Evolutionary conservation across 106 monocot genomes (phyloP).

Genomic region (Phalaenopsis aphrodite): DNA sequence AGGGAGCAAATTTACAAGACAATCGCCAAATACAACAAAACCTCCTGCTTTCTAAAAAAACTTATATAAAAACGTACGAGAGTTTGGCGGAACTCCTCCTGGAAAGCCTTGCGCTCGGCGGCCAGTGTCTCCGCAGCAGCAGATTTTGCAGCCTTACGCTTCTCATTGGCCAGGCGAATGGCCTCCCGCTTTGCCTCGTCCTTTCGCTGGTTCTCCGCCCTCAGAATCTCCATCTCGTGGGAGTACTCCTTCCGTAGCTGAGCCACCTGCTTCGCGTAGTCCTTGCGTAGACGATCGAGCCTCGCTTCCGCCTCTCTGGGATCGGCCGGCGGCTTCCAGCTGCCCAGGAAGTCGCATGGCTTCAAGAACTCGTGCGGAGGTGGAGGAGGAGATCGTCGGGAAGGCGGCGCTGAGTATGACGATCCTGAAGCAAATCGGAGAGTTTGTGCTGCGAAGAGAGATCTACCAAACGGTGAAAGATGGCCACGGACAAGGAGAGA

Average conservation of each 20-base stretch:
- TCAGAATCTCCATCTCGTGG: constrained; percentile 63
- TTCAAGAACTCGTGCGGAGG: constrained; percentile 46
- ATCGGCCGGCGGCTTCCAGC: constrained; percentile 50
- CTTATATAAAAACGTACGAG: constrained; percentile 33
- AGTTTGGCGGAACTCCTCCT: constrained; percentile 70
- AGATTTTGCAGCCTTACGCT: constrained; percentile 74
- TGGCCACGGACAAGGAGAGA: neutral
- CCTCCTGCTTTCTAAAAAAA: neutral
- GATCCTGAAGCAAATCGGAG: constrained; percentile 7
- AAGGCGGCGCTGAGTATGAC: neutral
- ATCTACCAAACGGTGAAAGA: too few relatives aligned
- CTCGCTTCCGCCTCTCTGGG: constrained; percentile 58
- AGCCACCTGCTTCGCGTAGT: constrained; percentile 63
- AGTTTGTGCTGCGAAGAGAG: neutral
- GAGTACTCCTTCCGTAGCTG: constrained; percentile 62
- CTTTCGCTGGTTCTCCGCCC: constrained; percentile 53
- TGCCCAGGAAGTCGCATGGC: constrained; percentile 51
- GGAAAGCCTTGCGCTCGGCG: constrained; percentile 46
- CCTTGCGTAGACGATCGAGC: constrained; percentile 52
- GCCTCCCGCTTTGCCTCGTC: constrained; percentile 69
- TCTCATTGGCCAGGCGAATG: constrained; percentile 49
- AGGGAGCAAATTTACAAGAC: neutral
- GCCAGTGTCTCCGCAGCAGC: constrained; percentile 61
- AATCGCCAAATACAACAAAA: neutral
- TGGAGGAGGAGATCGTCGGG: constrained; percentile 15